Evolutionary conservation across 257 asterid species (phyloP), one percentile per base, ranked within the genome.

Genomic region (Anisodus tanguticus): DNA sequence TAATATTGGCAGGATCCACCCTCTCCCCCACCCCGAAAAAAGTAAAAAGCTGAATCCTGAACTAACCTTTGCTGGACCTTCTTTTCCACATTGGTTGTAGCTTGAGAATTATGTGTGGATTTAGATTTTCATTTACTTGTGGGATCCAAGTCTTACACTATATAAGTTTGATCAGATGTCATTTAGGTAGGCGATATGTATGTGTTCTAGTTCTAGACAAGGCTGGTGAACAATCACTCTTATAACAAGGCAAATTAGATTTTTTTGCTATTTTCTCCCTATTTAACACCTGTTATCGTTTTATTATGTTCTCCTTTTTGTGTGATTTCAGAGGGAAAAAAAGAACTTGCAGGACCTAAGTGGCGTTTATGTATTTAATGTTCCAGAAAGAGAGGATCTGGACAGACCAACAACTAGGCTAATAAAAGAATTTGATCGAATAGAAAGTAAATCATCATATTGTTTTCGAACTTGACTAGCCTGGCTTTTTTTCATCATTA

Each of bases 341-440:
- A 96, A 90, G 95, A 96, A 96, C 88, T 87, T 96, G 83, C 99
- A 94, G 89, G 98, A 96, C 84, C 70, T 92, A 74, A 91, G 85
- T 89, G 97, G 97, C 79, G 98, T 96, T 66, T 96, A 90, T 83
- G 99, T 94, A 85, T 92, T 89, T 87, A 93, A 92, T 89, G 99
- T 94, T 85, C 94, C 97, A 83, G 99, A 93, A 41, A 91, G 96
- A 62, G 98, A 96, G 88, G 98, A 93, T 84, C 85, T 96, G 81
- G 98, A 93, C 90, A 89, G 97, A 83, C 94, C 97, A 81, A 96
- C 99, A 53, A 98, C 99, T 70, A 92, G 95, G 92, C 92, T 95
- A 77, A 95, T 96, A 86, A 94, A 93, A 92, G 98, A 94, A 87
- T 94, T 96, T 87, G 98, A 92, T 82, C 74, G 81, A 83, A 82